Base-by-base conservation (phyloP, 257 asterid species). In the Schizonepeta tenuifolia region DNA sequence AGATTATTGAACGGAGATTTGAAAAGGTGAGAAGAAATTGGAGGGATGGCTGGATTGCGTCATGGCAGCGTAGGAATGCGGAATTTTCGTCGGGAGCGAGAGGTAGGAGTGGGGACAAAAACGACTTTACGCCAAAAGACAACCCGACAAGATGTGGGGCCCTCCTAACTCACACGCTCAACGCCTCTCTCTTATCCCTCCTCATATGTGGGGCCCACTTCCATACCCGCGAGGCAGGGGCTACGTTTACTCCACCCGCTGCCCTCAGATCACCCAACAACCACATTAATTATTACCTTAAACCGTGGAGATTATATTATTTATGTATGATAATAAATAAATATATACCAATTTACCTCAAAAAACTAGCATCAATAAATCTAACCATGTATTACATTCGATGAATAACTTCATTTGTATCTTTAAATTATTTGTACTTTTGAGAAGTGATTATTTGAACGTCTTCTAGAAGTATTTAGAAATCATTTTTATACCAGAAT, bases 81-180 rank as follows among this genome's bases (percentile, higher is more conserved):
- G 5, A 31, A 31, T 31, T 31, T 4, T 31, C 36, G 12, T 50
- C 11, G 57, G 8, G 38, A 24, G 26, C 26, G 57, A 3, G 38
- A 24, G 26, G 2, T 1, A 24, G 35, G 12, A 6, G 62, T 44
- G 59, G 83, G 79, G 84, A 75, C 83, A 81, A 76, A 76, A 18
- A 55, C 41, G 81, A 78, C 76, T 66, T 78, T 77, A 79, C 56
- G 75, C 83, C 83, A 43, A 82, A 79, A 70, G 87, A 87, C 90
- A 86, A 86, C 9, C 86, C 91, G 91, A 89, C 93, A 89, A 80
- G 36, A 41, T 72, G 85, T 76, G 89, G 84, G 84, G 76, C 58
- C 83, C 80, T 15, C 8, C 4, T 43, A 62, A 33, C 61, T 28
- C 81, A 67, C 82, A 72, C 69, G 69, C 84, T 80, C 84, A 67